Conservation (phyloP, 163 green algal genomes). For the Scenedesmus sp. region DNA sequence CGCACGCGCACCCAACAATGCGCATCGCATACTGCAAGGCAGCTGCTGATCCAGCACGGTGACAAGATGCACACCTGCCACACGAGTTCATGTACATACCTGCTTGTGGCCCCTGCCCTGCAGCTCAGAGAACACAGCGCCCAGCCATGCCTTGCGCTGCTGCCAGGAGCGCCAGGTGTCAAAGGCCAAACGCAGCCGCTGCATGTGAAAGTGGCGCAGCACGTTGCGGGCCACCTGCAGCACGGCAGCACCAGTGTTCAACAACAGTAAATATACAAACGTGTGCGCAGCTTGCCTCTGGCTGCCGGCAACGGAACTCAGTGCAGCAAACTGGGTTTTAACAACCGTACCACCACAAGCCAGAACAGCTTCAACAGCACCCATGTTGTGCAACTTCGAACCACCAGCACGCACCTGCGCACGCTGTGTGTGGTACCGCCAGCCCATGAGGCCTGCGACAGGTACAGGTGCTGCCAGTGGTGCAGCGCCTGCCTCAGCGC, state of each 20-base stretch:
- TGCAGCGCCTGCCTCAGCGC: not conserved
- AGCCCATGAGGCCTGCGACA: slow-evolving; percentile 10
- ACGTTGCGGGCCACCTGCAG: slow-evolving; percentile 36
- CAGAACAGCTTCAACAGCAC: not conserved
- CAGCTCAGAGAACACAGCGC: slow-evolving; percentile 15
- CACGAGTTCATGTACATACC: not conserved
- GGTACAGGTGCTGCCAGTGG: slow-evolving; percentile 36
- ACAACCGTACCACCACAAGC: not conserved
- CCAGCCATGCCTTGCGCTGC: slow-evolving; percentile 15
- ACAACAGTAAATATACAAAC: not conserved
- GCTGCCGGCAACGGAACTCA: not conserved
- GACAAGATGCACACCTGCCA: not conserved
- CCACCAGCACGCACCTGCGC: not conserved
- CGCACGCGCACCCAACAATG: too few species aligned
- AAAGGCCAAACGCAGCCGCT: not conserved
- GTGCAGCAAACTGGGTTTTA: not conserved
- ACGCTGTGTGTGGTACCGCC: slow-evolving; percentile 8
- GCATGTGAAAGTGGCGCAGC: slow-evolving; percentile 16
- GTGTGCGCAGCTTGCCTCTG: not conserved
- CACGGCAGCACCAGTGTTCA: not conserved
- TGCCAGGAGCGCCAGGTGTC: slow-evolving; percentile 9
- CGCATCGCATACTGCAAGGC: not conserved
- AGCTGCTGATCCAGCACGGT: not conserved
- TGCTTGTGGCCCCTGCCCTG: slow-evolving; percentile 31
- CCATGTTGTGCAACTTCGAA: not conserved